Conservation (phyloP, 1,284 basidiomycete genomes). For the Irpex sp. region DNA sequence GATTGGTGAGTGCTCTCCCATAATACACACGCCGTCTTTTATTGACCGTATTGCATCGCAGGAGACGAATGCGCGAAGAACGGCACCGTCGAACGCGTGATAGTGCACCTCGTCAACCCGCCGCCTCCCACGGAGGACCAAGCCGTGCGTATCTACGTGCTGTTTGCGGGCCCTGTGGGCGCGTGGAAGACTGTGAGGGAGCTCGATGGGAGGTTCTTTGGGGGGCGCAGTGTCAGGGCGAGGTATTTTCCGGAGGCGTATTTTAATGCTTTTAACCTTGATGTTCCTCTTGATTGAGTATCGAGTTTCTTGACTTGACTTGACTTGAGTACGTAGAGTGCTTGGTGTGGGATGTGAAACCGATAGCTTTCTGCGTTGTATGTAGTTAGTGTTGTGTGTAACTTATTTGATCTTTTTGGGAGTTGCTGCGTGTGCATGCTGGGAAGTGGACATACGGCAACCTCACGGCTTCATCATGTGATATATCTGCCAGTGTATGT, state of each 20-base stretch:
- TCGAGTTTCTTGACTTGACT: too few relatives aligned
- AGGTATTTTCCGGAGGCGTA: constrained; percentile 75
- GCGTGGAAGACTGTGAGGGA: constrained; percentile 93
- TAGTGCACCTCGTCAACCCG: constrained; percentile 76
- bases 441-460: not conserved
- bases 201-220: constrained; percentile 89
- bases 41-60: too few relatives aligned
- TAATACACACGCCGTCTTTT: too few relatives aligned
- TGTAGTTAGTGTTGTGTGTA: too few relatives aligned
- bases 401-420: too few relatives aligned
- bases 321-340: too few relatives aligned
- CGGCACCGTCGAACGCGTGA: constrained; percentile 85
- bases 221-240: constrained; percentile 78
- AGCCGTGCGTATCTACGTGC: constrained; percentile 79
- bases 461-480: too few relatives aligned
- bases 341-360: not conserved
- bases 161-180: constrained; percentile 85
- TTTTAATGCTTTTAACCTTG: constrained; percentile 52
- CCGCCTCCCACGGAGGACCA: constrained; percentile 57
- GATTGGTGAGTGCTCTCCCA: constrained; percentile 58
- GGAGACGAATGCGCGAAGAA: constrained; percentile 89
- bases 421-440: too few relatives aligned
- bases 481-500: too few relatives aligned
- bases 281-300: constrained; percentile 29
- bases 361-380: too few relatives aligned